Conservation (phyloP, 2,329 filamentous ascomycete species). For the Fusarium nodosum region DNA sequence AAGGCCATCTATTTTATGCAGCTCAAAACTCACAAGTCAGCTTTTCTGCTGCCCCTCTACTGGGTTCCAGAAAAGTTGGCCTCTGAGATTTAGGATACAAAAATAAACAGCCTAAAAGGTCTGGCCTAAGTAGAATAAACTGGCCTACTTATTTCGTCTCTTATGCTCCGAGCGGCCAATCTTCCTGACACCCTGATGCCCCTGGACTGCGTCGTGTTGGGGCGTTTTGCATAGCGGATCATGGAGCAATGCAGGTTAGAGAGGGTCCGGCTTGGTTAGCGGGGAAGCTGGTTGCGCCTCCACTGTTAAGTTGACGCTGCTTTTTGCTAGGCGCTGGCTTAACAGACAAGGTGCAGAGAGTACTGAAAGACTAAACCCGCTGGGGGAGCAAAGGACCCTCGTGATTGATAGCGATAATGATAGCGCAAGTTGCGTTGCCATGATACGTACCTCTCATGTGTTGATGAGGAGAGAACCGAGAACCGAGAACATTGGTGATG, state of each 20-base stretch:
- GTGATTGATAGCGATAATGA: slow-evolving; percentile 42
- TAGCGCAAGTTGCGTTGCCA: slow-evolving; percentile 12
- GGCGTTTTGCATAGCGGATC: slow-evolving; percentile 28
- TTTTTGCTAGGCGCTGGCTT: slow-evolving; percentile 19
- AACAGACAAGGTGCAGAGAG: slow-evolving; percentile 14
- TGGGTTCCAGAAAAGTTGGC: too few relatives aligned
- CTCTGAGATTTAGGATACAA: too few relatives aligned
- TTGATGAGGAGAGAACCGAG: slow-evolving; percentile 4
- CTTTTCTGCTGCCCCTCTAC: neutral
- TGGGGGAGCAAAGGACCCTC: slow-evolving; percentile 30
- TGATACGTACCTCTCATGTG: slow-evolving; percentile 23
- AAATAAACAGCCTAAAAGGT: too few relatives aligned
- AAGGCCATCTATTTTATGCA: neutral
- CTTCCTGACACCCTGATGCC: too few relatives aligned
- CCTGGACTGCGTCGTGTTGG: slow-evolving; percentile 14
- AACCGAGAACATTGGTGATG: slow-evolving; percentile 2
- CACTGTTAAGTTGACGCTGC: slow-evolving; percentile 39
- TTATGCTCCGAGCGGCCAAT: too few relatives aligned
- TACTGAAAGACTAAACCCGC: slow-evolving; percentile 24
- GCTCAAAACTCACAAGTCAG: neutral
- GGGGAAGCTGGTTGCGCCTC: slow-evolving; percentile 39
- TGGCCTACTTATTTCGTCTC: too few relatives aligned
- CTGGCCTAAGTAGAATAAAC: too few relatives aligned
- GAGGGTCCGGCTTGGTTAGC: slow-evolving; percentile 37
- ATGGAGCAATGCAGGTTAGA: slow-evolving; percentile 31